Percentiles rank a stretch among this genome's conserved stretches.
Conservation (phyloP, 345 rosid species). For the Eucalyptus polybractea region DNA sequence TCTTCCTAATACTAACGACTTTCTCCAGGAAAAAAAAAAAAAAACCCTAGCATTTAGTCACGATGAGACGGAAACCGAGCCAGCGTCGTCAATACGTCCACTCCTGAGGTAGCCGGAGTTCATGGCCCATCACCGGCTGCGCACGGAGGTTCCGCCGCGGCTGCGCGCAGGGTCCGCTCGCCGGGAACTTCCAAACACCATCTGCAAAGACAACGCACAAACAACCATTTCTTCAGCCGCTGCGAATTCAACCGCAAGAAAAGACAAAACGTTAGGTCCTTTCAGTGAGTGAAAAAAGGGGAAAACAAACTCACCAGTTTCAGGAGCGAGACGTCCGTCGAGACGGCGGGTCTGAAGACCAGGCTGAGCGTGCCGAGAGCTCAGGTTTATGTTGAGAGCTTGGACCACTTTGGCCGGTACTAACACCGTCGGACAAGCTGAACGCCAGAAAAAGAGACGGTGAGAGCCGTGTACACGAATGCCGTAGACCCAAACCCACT, state of each 20-base stretch:
- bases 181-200: conserved; percentile 1
- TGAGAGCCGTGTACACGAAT: background rate
- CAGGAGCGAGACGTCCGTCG: background rate
- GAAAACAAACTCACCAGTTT: background rate
- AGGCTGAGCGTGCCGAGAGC: conserved; percentile 10
- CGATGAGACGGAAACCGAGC: background rate
- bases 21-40: background rate
- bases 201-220: background rate
- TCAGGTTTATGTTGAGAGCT: conserved; percentile 53
- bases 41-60: background rate
- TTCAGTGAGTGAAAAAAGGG: background rate
- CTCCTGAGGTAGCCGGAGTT: conserved; percentile 48
- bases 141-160: conserved; percentile 12
- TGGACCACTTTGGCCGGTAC: conserved; percentile 82
- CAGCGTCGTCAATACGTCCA: conserved; percentile 45
- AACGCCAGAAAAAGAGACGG: too few relatives aligned
- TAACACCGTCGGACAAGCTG: conserved; percentile 39
- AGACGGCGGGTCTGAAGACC: conserved; percentile 20
- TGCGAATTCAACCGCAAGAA: background rate
- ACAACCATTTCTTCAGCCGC: background rate
- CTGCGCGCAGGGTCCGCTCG: background rate
- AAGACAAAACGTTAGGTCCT: background rate
- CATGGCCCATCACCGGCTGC: conserved; percentile 11
- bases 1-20: background rate
- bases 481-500: background rate